Base-by-base conservation (phyloP, 106 monocot genomes). In the Platanthera guangdongensis region DNA sequence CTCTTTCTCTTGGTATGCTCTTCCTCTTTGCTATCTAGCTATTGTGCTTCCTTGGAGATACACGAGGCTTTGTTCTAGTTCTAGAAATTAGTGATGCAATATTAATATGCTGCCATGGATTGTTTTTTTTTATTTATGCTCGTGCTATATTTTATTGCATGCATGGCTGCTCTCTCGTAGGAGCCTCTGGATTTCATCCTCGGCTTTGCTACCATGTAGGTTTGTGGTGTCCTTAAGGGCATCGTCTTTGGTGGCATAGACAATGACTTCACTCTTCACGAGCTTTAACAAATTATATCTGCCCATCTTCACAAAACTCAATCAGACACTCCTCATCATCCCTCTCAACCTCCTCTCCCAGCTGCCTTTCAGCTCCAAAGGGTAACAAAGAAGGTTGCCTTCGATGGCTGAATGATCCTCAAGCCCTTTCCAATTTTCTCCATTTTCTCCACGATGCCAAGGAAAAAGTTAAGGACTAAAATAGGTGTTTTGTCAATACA, bases 141-240 rank as follows among this genome's bases (percentile, higher is more conserved):
- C 25, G 1, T 39, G 39, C 39, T 39, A 3, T 39, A 57, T 65
- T 28, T 65, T 30, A 15, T 15, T 7, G 16, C 70, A 70, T 47
- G 46, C n/a, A 48, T 70, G 47, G 7, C 39, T 7, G 63, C 50
- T 15, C 65, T 74, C 14, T 57, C 52, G 6, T 78, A 95, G 73
- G 78, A 82, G 13, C 19, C 5, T 22, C 75, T 92, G 1, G 67
- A 70, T 69, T 81, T 84, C 78, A 62, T 92, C 50, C 86, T 92
- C 0, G 81, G 87, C 16, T 82, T 95, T 19, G 74, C 87, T 16
- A 63, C 68, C 67, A 47, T 82, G 39, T 84, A 84, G 4, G 76
- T 87, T 13, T 45, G 77, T 7, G 95, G 89, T 74, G 76, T 92
- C 49, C 91, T 87, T 0, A 78, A 83, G 18, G 95, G 87, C 48